Evolutionary conservation across 2,329 filamentous ascomycete species (phyloP).

Genomic region (Penicillium occitanis): DNA sequence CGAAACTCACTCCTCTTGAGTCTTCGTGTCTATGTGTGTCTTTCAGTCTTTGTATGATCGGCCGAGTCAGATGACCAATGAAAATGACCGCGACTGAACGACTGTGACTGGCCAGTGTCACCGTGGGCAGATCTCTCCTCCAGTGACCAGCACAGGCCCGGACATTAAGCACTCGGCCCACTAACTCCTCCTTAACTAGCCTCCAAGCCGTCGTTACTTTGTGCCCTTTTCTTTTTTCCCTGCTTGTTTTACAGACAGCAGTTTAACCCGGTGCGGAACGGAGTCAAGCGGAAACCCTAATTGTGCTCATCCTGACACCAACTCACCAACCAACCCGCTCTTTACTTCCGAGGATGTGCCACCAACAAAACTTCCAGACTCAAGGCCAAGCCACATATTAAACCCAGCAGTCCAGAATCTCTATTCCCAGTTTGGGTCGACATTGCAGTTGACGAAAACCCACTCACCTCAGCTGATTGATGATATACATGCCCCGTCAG

Average conservation of each 20-base stretch:
- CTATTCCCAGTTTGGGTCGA: constrained; percentile 6
- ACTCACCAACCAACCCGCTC: background rate
- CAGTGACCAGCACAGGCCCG: background rate
- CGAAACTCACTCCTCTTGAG: background rate
- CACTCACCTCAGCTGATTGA: background rate
- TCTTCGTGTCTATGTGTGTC: background rate
- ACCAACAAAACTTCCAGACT: background rate
- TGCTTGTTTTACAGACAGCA: background rate
- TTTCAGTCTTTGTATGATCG: constrained; percentile 6
- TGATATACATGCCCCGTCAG: constrained; percentile 1
- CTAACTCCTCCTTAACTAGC: background rate
- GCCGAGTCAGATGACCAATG: constrained; percentile 6
- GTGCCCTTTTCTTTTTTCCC: background rate
- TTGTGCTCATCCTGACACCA: background rate
- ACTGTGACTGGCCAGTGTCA: background rate
- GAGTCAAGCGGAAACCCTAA: constrained; percentile 1
- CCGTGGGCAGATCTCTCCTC: background rate
- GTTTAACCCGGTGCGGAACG: background rate
- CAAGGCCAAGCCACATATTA: background rate
- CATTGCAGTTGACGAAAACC: background rate
- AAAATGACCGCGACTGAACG: background rate
- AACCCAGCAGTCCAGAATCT: background rate
- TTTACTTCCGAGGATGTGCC: constrained; percentile 9
- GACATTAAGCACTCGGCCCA: constrained; percentile 3
- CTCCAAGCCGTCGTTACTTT: constrained; percentile 3